Conservation (phyloP, 371 early-diverging fungal species). For the Fennellomyces sp. region DNA sequence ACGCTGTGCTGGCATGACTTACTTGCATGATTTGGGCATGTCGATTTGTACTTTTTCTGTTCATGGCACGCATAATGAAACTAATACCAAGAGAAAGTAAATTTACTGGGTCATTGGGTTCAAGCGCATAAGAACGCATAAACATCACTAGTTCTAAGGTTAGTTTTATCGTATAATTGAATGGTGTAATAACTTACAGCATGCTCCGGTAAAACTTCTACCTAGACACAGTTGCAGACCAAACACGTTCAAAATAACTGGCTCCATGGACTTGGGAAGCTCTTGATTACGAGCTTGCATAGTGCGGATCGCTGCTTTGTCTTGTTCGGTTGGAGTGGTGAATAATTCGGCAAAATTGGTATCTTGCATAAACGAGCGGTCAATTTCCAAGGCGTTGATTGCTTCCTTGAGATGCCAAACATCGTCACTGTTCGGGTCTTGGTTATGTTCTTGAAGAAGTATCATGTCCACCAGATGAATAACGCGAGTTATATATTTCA, state of each 20-base stretch:
- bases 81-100: slow-evolving; percentile 67
- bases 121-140: slow-evolving; percentile 57
- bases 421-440: not conserved
- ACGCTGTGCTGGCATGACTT: no score
- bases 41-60: slow-evolving; percentile 69
- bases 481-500: slow-evolving; percentile 54
- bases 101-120: slow-evolving; percentile 68
- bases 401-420: not conserved
- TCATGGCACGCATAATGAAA: slow-evolving; percentile 67
- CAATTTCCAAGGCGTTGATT: not conserved
- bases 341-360: not conserved
- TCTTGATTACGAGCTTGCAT: not conserved
- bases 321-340: not conserved
- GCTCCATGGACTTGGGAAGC: slow-evolving; percentile 24
- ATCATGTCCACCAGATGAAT: slow-evolving; percentile 49
- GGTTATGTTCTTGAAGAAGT: not conserved
- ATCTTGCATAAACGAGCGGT: not conserved
- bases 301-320: not conserved
- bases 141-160: slow-evolving; percentile 75
- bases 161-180: no score
- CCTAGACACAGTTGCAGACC: slow-evolving; percentile 65
- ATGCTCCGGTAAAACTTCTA: slow-evolving; percentile 58
- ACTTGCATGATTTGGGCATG: slow-evolving; percentile 70
- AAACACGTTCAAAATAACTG: slow-evolving; percentile 55
- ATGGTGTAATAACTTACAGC: slow-evolving; percentile 64